A percentile compares a stretch with the other conserved stretches of the same genome.
Evolutionary conservation across 2,329 filamentous ascomycete species (phyloP).

Genomic region (Venturia oleaginea): DNA sequence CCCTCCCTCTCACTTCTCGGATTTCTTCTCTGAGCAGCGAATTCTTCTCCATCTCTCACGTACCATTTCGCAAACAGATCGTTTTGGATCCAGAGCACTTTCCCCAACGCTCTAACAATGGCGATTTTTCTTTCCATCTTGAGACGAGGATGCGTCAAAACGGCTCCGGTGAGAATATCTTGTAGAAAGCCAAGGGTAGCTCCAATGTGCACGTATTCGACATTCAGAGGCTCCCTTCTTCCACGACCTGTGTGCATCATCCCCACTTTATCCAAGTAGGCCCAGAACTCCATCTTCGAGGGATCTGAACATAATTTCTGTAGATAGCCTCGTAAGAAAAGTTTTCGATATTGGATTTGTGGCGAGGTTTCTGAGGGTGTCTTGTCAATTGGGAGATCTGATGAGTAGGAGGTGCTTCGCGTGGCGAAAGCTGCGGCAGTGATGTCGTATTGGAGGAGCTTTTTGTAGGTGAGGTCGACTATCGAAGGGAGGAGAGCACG

Average conservation of each 20-base stretch:
- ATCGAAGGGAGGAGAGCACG: slow-evolving; percentile 74
- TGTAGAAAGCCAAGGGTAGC: slow-evolving; percentile 65
- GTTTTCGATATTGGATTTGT: slow-evolving; percentile 68
- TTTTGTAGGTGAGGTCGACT: slow-evolving; percentile 77
- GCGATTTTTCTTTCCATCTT: slow-evolving; percentile 60
- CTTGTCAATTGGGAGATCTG: slow-evolving; percentile 48
- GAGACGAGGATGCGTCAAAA: slow-evolving; percentile 61
- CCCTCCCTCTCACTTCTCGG: slow-evolving; percentile 24
- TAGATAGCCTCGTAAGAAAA: slow-evolving; percentile 63
- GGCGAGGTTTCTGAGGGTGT: slow-evolving; percentile 53
- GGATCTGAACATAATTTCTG: slow-evolving; percentile 67
- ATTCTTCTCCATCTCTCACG: slow-evolving; percentile 58
- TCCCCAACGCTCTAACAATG: slow-evolving; percentile 65
- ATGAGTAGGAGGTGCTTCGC: slow-evolving; percentile 44
- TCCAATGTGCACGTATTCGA: slow-evolving; percentile 74
- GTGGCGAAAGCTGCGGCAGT: slow-evolving; percentile 67
- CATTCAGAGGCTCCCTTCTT: slow-evolving; percentile 60
- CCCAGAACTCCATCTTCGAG: slow-evolving; percentile 69
- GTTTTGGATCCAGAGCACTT: slow-evolving; percentile 84
- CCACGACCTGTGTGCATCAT: slow-evolving; percentile 69
- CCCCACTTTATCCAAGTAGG: slow-evolving; percentile 74
- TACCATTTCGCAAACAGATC: slow-evolving; percentile 81
- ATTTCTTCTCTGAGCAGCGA: slow-evolving; percentile 18
- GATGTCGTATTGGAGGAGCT: slow-evolving; percentile 71
- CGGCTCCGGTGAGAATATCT: slow-evolving; percentile 67